Evolutionary conservation across 345 rosid genomes (phyloP), one percentile per base, ranked within the genome.

Genomic region (Rhizophora apiculata): DNA sequence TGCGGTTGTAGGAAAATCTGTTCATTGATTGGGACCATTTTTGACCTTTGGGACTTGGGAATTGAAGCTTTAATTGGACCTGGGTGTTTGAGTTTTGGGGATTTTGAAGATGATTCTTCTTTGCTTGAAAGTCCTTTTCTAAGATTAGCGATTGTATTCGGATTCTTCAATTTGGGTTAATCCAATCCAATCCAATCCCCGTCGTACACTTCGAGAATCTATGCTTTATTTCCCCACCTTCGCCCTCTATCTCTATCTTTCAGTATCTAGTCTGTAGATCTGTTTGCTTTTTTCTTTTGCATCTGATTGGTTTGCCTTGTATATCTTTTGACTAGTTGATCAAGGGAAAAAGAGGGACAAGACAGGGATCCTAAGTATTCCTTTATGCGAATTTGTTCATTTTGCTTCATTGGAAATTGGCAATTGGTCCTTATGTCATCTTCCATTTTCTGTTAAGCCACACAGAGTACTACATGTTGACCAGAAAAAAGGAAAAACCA

Each of bases 151-250:
- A 46, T 72, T 67, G 62, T 36, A 66, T 72, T 86, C 49, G 83
- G 78, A 81, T 76, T 80, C 82, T 65, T 66, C 72, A 63, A 29
- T 52, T 68, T 58, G 16, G 22, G 61, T 58, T 56, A 56, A 21
- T 22, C 7, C 24, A 22, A 6, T 6, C 10, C 43, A 37, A 39
- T 11, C 49, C 49, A 43, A 43, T 43, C 49, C 49, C 4, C 1
- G 49, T 43, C 18, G 5, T 43, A 11, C 18, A 43, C 49, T 62
- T 54, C 18, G 30, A 36, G 10, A 46, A 7, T 32, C n/a, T 34
- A 3, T 18, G 37, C 7, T 18, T 43, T 43, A 43, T 43, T 43
- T 19, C 49, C 18, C 49, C 16, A 39, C 3, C 48, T 15, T 3
- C 49, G 1, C 15, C 49, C 5, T 43, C 4, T 43, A 43, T 43